Evolutionary conservation across 129 eudicot genomes (phyloP).

Genomic region (Centella asiatica): DNA sequence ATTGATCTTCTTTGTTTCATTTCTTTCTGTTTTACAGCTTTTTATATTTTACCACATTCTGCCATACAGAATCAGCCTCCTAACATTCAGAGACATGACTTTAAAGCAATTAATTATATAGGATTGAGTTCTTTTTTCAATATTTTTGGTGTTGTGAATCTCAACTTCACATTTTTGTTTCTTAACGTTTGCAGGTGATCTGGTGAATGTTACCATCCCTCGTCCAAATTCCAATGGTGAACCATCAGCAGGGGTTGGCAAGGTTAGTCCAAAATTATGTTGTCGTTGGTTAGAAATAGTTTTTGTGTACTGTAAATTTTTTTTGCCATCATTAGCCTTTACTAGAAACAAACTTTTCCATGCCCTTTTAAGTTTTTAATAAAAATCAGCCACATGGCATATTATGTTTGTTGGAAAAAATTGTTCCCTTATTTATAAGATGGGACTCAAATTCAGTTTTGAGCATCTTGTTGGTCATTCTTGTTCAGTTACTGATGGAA

Average conservation of each 20-base stretch:
- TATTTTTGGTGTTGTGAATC: slow-evolving; percentile 6
- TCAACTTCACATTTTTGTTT: slow-evolving; percentile 12
- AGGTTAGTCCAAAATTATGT: slow-evolving; percentile 36
- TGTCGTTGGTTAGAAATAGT: background rate
- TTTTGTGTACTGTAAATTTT: slow-evolving; percentile 5
- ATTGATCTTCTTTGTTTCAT: slow-evolving; percentile 25
- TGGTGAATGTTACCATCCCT: slow-evolving; percentile 72
- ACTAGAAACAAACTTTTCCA: background rate
- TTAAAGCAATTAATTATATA: slow-evolving; percentile 17
- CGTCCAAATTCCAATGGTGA: slow-evolving; percentile 81
- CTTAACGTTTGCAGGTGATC: slow-evolving; percentile 45
- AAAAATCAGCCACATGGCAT: no score
- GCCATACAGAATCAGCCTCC: slow-evolving; percentile 35
- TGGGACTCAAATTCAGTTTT: no score
- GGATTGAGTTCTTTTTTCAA: background rate
- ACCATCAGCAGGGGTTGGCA: slow-evolving; percentile 84
- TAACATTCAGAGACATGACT: slow-evolving; percentile 35
- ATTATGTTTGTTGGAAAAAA: no score
- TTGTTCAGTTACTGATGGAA: background rate
- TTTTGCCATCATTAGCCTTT: background rate
- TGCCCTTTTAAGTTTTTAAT: background rate
- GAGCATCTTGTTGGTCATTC: no score
- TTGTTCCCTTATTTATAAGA: no score
- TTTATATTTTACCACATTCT: slow-evolving; percentile 25
- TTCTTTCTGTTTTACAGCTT: slow-evolving; percentile 50